Evolutionary conservation across 2,329 filamentous ascomycete species (phyloP).

Genomic region (Penicillium sp.): DNA sequence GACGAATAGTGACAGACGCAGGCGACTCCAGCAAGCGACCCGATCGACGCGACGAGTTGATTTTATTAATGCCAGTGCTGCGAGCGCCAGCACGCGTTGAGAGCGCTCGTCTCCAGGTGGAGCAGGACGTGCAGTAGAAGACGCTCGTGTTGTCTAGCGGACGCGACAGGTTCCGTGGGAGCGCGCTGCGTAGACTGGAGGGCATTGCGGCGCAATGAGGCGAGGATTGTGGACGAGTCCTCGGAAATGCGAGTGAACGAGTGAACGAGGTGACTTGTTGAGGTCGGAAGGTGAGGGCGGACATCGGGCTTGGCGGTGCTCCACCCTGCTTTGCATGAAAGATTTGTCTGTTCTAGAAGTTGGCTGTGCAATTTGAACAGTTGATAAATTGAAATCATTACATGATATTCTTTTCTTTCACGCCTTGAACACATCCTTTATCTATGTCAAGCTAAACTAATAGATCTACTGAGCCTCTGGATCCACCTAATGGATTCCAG

Average conservation of each 20-base stretch:
- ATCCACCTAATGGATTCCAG: not conserved
- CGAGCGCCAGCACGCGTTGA: constrained; percentile 25
- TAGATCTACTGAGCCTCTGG: constrained; percentile 7
- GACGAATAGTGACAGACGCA: constrained; percentile 19
- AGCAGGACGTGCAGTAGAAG: constrained; percentile 42
- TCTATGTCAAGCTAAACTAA: constrained; percentile 5
- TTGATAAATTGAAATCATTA: constrained; percentile 11
- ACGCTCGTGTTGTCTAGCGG: constrained; percentile 23
- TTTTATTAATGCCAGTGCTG: constrained; percentile 11
- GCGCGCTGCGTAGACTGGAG: constrained; percentile 35
- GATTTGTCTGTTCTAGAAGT: not conserved
- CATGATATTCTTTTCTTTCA: constrained; percentile 15
- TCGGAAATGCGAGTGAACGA: constrained; percentile 5
- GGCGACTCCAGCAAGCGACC: constrained; percentile 7
- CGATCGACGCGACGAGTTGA: constrained; percentile 11
- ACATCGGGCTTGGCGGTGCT: constrained; percentile 20
- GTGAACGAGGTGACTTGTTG: constrained; percentile 10
- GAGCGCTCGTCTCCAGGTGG: constrained; percentile 32
- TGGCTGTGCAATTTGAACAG: not conserved
- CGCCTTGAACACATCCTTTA: constrained; percentile 6
- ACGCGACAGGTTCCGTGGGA: constrained; percentile 33
- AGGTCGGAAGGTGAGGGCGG: constrained; percentile 18
- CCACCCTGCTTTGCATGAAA: constrained; percentile 1
- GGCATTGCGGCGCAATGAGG: constrained; percentile 32
- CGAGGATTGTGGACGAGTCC: constrained; percentile 3